These are phyloP conservation scores for Agrocybe chaxingu DNA, from an alignment of 768 basidiomycete species.

Conservation along the genomic window DNA sequence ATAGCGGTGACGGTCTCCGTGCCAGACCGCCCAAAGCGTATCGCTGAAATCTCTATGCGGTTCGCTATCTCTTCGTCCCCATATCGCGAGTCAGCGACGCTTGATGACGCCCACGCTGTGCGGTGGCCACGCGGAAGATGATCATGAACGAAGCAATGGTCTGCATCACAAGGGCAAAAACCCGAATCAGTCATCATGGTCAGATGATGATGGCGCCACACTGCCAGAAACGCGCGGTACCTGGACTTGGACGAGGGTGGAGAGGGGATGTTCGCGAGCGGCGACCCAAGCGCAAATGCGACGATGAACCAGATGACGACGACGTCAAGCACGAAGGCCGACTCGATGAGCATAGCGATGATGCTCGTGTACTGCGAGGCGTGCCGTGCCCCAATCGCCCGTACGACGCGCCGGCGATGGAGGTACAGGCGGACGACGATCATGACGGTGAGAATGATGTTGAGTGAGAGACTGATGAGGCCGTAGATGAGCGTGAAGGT, in stretches of 20 bases:
- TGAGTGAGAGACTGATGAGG: slow-evolving; percentile 5
- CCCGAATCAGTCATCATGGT: no score
- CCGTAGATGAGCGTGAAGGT: slow-evolving; percentile 5
- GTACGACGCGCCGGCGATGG: slow-evolving; percentile 7
- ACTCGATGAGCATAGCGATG: slow-evolving; percentile 16
- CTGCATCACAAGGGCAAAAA: neutral
- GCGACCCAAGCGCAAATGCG: slow-evolving; percentile 6
- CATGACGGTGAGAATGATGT: slow-evolving; percentile 14
- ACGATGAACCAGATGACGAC: slow-evolving; percentile 9
- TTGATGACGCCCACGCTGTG: slow-evolving; percentile 11
- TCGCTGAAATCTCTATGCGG: no score
- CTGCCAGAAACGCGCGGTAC: neutral
- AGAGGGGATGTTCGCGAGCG: slow-evolving; percentile 9
- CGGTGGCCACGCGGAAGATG: slow-evolving; percentile 9
- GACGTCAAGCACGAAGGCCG: slow-evolving; percentile 11
- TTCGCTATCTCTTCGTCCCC: no score
- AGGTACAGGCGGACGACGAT: slow-evolving; percentile 15
- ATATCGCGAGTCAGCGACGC: no score
- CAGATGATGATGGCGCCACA: neutral
- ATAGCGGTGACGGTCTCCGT: no score
- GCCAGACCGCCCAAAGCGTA: no score
- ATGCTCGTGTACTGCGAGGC: slow-evolving; percentile 14
- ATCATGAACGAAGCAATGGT: slow-evolving; percentile 13
- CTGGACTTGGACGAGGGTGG: slow-evolving; percentile 11
- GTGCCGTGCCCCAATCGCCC: slow-evolving; percentile 7